A percentile compares a stretch with the other conserved stretches of the same genome.
These are phyloP conservation scores for Eutypa lata DNA, from an alignment of 2,329 filamentous ascomycete species.

Conservation along the genomic window DNA sequence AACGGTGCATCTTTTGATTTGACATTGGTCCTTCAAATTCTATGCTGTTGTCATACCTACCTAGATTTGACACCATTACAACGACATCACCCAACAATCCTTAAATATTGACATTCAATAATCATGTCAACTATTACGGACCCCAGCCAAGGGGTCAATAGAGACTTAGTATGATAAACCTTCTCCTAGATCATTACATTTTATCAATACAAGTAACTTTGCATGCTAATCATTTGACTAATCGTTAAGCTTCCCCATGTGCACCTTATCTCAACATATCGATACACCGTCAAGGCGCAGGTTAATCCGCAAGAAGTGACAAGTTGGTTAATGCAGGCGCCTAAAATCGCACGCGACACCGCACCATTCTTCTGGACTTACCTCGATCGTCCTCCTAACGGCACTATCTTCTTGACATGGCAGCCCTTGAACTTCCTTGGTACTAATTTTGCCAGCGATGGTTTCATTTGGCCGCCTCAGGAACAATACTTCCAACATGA, in stretches of 20 bases:
- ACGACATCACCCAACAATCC: conserved; percentile 4
- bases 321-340: conserved; percentile 78
- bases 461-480: conserved; percentile 83
- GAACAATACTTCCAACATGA: conserved; percentile 78
- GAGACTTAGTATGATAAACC: conserved; percentile 36
- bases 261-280: conserved; percentile 80
- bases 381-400: conserved; percentile 77
- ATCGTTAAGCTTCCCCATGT: conserved; percentile 72
- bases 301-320: conserved; percentile 75
- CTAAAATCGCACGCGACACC: conserved; percentile 78
- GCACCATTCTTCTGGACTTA: conserved; percentile 93
- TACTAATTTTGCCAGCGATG: conserved; percentile 81
- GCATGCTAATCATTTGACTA: background rate
- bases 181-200: conserved; percentile 3
- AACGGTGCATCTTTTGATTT: too few species aligned
- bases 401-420: conserved; percentile 83
- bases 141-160: conserved; percentile 44
- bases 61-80: too few species aligned
- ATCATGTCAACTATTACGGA: conserved; percentile 36
- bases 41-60: too few species aligned
- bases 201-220: conserved; percentile 1
- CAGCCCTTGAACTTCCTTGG: conserved; percentile 72
- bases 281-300: conserved; percentile 71
- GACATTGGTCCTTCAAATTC: too few species aligned
- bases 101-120: background rate